Conservation (phyloP, 352 stramenopile genomes). For the Phytopythium kandeliae region DNA sequence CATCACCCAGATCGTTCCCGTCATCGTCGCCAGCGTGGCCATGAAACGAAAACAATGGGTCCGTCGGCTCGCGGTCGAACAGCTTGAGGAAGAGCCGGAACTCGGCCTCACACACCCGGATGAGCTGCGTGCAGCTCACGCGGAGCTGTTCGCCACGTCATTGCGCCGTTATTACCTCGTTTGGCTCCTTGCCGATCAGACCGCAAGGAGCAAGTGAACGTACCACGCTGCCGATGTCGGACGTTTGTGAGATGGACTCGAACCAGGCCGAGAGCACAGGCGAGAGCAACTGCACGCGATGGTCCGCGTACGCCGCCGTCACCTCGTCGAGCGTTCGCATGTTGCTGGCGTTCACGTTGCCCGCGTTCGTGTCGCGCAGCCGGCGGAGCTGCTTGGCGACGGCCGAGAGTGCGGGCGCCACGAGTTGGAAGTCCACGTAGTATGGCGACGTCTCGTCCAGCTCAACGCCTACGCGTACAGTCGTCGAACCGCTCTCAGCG, state of each 20-base stretch:
- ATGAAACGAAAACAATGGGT: conserved; percentile 44
- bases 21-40: conserved; percentile 7
- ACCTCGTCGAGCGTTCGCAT: conserved; percentile 45
- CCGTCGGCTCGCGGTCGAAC: conserved; percentile 53
- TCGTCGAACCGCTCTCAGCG: not conserved
- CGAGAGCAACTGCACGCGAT: conserved; percentile 55
- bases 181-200: not conserved
- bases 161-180: not conserved
- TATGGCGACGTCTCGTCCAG: conserved; percentile 69
- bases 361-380: conserved; percentile 20
- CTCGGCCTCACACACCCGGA: conserved; percentile 72
- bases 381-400: conserved; percentile 61
- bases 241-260: conserved; percentile 35
- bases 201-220: not conserved
- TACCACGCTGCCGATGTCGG: conserved; percentile 72
- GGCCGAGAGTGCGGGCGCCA: conserved; percentile 49
- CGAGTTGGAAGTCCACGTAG: conserved; percentile 76
- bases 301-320: conserved; percentile 43
- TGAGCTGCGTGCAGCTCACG: conserved; percentile 50
- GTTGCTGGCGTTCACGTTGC: conserved; percentile 31
- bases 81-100: conserved; percentile 67
- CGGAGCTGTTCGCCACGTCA: conserved; percentile 33
- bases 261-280: conserved; percentile 46
- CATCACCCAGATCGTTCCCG: conserved; percentile 20
- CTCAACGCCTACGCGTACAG: conserved; percentile 15